Evolutionary conservation across 148 eudicot species (phyloP).

Genomic region (Camellia sinensis): DNA sequence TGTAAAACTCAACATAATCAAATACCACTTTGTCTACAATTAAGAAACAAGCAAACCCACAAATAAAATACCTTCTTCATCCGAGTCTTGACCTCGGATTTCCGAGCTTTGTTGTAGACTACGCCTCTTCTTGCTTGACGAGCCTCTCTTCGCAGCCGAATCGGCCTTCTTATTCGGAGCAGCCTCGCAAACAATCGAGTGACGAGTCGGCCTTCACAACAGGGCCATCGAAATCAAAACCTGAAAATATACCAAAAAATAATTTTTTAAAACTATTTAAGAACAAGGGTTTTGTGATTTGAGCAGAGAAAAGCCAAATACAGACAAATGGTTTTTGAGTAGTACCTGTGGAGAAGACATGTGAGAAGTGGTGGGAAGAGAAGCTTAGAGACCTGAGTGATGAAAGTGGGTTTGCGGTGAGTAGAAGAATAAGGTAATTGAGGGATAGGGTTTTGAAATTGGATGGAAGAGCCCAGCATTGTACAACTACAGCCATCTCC

Average conservation of each 20-base stretch:
- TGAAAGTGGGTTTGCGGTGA: constrained; percentile 13
- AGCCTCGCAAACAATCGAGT: constrained; percentile 67
- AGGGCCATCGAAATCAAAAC: constrained; percentile 39
- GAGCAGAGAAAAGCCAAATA: no score
- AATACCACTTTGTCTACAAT: not conserved
- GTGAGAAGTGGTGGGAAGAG: constrained; percentile 41
- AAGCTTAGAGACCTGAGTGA: constrained; percentile 48
- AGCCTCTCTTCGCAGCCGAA: constrained; percentile 78
- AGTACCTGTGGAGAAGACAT: constrained; percentile 62
- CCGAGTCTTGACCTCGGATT: constrained; percentile 82
- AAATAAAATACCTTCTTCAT: constrained; percentile 68
- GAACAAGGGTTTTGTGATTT: no score
- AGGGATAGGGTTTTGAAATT: constrained; percentile 43
- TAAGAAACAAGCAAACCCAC: not conserved
- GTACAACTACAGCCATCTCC: constrained; percentile 19
- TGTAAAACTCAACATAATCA: not conserved
- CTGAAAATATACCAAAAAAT: no score
- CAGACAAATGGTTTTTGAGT: not conserved
- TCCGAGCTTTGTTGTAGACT: constrained; percentile 72
- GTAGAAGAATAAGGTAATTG: constrained; percentile 25
- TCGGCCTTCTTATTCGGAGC: constrained; percentile 59
- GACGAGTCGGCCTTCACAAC: constrained; percentile 31
- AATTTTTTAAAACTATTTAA: no score
- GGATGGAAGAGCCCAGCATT: constrained; percentile 38
- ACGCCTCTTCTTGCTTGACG: constrained; percentile 83